Percentiles rank a stretch among this genome's conserved stretches.
Conservation (phyloP, 225 moss, liverwort and hornwort genomes). For the Anthoceros angustus region DNA sequence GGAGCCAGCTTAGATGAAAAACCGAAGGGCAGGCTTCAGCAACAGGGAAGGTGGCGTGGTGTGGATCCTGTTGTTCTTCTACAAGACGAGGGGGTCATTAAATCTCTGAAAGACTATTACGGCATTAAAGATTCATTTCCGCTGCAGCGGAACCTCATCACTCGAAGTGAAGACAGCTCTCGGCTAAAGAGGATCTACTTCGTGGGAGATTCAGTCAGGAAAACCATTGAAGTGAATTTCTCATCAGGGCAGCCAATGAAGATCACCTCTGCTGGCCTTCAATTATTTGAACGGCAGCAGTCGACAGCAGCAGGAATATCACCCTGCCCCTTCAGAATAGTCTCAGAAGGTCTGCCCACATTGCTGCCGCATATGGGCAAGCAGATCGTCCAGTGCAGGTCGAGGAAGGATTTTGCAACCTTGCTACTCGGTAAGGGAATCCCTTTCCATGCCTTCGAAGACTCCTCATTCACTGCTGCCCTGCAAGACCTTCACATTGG, state of each 20-base stretch:
- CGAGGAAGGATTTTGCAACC: slow-evolving; percentile 48
- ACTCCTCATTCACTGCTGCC: slow-evolving; percentile 34
- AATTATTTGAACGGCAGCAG: slow-evolving; percentile 88
- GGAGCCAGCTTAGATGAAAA: slow-evolving; percentile 1
- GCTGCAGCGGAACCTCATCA: slow-evolving; percentile 53
- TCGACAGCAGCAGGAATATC: slow-evolving; percentile 38
- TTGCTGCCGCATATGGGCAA: slow-evolving; percentile 74
- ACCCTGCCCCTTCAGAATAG: slow-evolving; percentile 67
- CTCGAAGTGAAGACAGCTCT: slow-evolving; percentile 65
- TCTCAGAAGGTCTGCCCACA: slow-evolving; percentile 67
- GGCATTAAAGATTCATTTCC: slow-evolving; percentile 62
- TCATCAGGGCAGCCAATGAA: slow-evolving; percentile 62
- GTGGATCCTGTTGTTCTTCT: slow-evolving; percentile 80
- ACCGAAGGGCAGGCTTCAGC: slow-evolving; percentile 32
- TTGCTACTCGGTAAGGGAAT: slow-evolving; percentile 54
- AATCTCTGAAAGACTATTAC: slow-evolving; percentile 54
- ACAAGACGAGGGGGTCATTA: slow-evolving; percentile 51
- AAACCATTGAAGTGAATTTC: slow-evolving; percentile 36
- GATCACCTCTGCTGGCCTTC: slow-evolving; percentile 75
- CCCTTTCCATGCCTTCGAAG: slow-evolving; percentile 44
- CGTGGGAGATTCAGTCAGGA: slow-evolving; percentile 47
- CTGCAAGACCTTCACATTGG: slow-evolving; percentile 53
- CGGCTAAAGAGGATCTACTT: slow-evolving; percentile 83
- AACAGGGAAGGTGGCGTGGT: slow-evolving; percentile 83
- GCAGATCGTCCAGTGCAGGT: slow-evolving; percentile 48